Percentiles rank a stretch among this genome's conserved stretches.
These are phyloP conservation scores for Penicillium subrubescens DNA, from an alignment of 495 filamentous ascomycete species.

Conservation along the genomic window DNA sequence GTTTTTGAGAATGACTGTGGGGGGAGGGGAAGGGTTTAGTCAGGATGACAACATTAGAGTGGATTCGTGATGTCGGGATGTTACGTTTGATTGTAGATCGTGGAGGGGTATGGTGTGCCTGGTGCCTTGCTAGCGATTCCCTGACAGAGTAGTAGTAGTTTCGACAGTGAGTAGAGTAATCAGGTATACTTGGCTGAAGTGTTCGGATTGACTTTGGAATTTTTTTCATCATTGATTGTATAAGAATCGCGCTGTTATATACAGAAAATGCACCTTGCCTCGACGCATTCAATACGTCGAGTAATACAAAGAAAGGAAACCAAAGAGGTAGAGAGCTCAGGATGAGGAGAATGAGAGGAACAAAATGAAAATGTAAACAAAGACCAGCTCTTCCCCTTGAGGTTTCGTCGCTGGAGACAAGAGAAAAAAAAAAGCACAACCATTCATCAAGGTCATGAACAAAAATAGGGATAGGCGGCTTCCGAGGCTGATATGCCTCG, in stretches of 20 bases:
- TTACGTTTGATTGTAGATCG: neutral
- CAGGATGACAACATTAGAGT: neutral
- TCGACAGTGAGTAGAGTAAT: neutral
- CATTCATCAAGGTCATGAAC: constrained; percentile 34
- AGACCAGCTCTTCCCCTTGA: constrained; percentile 17
- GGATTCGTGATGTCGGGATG: neutral
- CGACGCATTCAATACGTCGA: neutral
- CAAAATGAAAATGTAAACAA: constrained; percentile 4
- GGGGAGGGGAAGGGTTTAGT: neutral
- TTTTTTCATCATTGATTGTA: constrained; percentile 15
- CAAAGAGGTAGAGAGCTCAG: constrained; percentile 2
- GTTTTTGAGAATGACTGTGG: too few relatives aligned
- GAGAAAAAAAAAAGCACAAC: constrained; percentile 19
- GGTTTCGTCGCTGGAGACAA: constrained; percentile 8
- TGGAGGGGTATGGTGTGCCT: neutral
- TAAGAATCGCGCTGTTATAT: constrained; percentile 18
- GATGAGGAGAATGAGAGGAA: constrained; percentile 4
- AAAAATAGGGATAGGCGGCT: constrained; percentile 14
- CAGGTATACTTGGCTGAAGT: neutral
- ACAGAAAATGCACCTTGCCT: constrained; percentile 15
- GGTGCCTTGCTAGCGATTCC: neutral
- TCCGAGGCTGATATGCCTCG: constrained; percentile 16
- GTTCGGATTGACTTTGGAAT: constrained; percentile 10
- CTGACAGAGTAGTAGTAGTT: too few relatives aligned
- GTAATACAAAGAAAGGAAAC: neutral